These are phyloP conservation scores for Neopestalotiopsis sp. DNA, from an alignment of 2,329 filamentous ascomycete genomes.

Conservation along the genomic window DNA sequence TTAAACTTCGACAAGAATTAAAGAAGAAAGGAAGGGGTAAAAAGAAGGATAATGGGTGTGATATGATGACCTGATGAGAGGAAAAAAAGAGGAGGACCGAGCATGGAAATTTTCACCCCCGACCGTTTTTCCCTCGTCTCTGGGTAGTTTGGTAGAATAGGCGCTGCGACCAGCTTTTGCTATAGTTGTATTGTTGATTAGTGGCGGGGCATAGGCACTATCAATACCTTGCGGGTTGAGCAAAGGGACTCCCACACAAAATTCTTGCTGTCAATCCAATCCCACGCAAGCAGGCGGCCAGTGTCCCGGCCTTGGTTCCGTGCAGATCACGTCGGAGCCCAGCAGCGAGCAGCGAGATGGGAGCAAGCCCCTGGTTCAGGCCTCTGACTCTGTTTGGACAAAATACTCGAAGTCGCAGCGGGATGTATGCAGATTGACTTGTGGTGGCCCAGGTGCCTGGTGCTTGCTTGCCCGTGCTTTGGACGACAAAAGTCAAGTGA, in stretches of 20 bases:
- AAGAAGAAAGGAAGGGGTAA: not conserved
- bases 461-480: not conserved
- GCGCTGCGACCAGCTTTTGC: not conserved
- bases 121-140: not conserved
- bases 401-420: too few species aligned
- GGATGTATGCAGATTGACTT: too few species aligned
- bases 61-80: not conserved
- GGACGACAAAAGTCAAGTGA: not conserved
- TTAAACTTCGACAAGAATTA: not conserved
- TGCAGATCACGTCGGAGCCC: not conserved
- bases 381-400: not conserved
- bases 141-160: not conserved
- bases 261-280: not conserved
- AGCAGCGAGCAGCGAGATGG: not conserved
- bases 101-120: not conserved
- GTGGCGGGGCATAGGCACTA: not conserved
- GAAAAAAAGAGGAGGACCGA: not conserved
- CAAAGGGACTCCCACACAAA: not conserved
- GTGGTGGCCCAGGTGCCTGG: not conserved
- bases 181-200: slow-evolving; percentile 6
- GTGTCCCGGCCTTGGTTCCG: not conserved
- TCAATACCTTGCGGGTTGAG: not conserved
- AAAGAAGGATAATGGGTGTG: not conserved
- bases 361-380: not conserved
- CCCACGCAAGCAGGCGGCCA: not conserved